Conservation (phyloP, 2,329 filamentous ascomycete genomes). For the Pezizomycotina sp. region DNA sequence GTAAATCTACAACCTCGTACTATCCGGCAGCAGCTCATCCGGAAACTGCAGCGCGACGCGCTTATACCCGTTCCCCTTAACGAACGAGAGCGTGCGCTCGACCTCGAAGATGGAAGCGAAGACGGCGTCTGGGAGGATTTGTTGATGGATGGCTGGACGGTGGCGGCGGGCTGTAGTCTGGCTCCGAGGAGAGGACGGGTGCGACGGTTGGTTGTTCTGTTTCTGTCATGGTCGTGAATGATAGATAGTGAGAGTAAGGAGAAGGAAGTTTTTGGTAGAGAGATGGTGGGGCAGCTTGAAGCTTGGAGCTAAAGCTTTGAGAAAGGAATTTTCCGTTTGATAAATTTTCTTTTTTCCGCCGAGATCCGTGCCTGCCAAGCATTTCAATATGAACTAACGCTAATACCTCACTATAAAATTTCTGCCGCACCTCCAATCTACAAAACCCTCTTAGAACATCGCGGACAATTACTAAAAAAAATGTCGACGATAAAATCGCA, state of each 20-base stretch:
- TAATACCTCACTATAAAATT: no score
- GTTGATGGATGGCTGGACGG: conserved; percentile 18
- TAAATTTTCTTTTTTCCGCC: no score
- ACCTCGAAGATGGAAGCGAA: conserved; percentile 71
- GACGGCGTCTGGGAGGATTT: conserved; percentile 40
- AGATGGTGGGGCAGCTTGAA: no score
- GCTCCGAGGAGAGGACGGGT: conserved; percentile 11
- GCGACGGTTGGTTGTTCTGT: conserved; percentile 9
- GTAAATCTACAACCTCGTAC: conserved; percentile 57
- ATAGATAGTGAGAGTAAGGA: no score
- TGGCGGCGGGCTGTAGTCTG: conserved; percentile 11
- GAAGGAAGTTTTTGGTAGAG: no score
- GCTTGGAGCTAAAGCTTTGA: no score
- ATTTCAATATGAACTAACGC: no score
- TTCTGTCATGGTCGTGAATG: no score
- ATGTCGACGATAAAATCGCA: no score
- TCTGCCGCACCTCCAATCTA: no score
- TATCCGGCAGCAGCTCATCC: conserved; percentile 78
- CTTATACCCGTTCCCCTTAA: conserved; percentile 52
- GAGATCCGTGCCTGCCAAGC: no score
- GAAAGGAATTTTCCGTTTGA: no score
- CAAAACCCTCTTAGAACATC: conserved; percentile 7
- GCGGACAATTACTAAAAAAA: conserved; percentile 1
- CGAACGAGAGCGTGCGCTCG: conserved; percentile 57
- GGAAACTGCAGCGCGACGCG: conserved; percentile 89